A percentile compares a stretch with the other conserved stretches of the same genome.
phyloP scores from a whole-genome alignment of 2,329 filamentous ascomycete genomes.

The Talaromyces verruculosus region DNA sequence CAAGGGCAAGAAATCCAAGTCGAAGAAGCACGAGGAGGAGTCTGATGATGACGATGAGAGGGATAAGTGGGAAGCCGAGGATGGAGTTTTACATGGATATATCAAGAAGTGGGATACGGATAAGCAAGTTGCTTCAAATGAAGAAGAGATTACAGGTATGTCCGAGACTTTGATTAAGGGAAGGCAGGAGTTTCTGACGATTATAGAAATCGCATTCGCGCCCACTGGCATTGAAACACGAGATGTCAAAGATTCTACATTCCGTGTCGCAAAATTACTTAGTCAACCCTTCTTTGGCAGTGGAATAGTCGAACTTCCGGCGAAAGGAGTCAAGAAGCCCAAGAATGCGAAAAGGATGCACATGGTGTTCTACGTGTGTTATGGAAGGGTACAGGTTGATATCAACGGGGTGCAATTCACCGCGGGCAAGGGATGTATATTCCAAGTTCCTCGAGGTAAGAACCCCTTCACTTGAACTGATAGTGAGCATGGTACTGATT shows the following conservation, averaged over 20 bases:
- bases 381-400: constrained; percentile 76
- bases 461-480: neutral
- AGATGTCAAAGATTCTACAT: constrained; percentile 65
- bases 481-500: neutral
- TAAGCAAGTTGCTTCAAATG: constrained; percentile 37
- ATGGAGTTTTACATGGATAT: constrained; percentile 45
- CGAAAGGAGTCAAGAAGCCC: constrained; percentile 76
- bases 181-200: too few species aligned
- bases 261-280: constrained; percentile 86
- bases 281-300: constrained; percentile 83
- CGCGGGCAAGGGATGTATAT: constrained; percentile 83
- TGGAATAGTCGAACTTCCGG: constrained; percentile 84
- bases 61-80: constrained; percentile 49
- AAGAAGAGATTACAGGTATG: constrained; percentile 45
- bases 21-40: constrained; percentile 39
- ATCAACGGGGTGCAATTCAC: constrained; percentile 63
- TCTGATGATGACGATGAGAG: constrained; percentile 39
- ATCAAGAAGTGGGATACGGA: constrained; percentile 47
- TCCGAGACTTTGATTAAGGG: too few species aligned
- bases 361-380: constrained; percentile 90
- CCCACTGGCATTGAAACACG: constrained; percentile 57
- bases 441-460: constrained; percentile 92
- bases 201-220: constrained; percentile 60
- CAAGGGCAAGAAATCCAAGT: constrained; percentile 36
- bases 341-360: constrained; percentile 97